Conservation (phyloP, 495 filamentous ascomycete species). For the Lophiotrema nucula region DNA sequence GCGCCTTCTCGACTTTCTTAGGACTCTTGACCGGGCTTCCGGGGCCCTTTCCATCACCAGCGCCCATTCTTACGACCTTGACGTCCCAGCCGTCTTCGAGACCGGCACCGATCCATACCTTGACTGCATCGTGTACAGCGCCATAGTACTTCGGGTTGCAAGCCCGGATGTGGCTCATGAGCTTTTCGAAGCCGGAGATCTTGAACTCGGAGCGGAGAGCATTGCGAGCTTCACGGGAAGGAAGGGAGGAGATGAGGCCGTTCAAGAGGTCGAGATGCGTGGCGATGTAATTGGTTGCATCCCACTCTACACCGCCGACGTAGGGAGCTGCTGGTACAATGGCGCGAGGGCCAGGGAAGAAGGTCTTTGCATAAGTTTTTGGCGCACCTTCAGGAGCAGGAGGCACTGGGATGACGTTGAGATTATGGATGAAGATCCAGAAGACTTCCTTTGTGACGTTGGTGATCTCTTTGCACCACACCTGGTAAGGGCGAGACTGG, state of each 20-base stretch:
- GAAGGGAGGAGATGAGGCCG: slow-evolving; percentile 81
- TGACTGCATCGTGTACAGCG: slow-evolving; percentile 80
- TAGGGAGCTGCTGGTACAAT: slow-evolving; percentile 94
- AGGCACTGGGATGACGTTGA: slow-evolving; percentile 75
- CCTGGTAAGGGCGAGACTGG: slow-evolving; percentile 79
- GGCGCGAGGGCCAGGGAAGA: slow-evolving; percentile 85
- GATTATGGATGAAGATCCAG: slow-evolving; percentile 96
- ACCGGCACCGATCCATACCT: slow-evolving; percentile 87
- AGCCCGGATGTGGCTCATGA: slow-evolving; percentile 75
- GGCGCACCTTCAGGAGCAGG: slow-evolving; percentile 15
- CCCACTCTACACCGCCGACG: slow-evolving; percentile 98
- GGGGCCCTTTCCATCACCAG: slow-evolving; percentile 41
- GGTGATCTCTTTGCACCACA: slow-evolving; percentile 89
- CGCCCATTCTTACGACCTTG: slow-evolving; percentile 68
- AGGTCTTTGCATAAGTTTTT: slow-evolving; percentile 58
- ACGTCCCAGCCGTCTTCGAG: slow-evolving; percentile 85
- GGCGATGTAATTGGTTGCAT: slow-evolving; percentile 93
- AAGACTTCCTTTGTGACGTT: slow-evolving; percentile 98
- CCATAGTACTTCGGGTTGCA: slow-evolving; percentile 98
- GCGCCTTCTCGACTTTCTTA: slow-evolving; percentile 43
- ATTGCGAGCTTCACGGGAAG: slow-evolving; percentile 72
- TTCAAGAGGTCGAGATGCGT: slow-evolving; percentile 91
- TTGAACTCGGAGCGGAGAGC: slow-evolving; percentile 69
- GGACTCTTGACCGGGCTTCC: slow-evolving; percentile 49
- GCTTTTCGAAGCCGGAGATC: slow-evolving; percentile 87